Conservation (phyloP, 2,329 filamentous ascomycete genomes). For the Hypoxylon rubiginosum region DNA sequence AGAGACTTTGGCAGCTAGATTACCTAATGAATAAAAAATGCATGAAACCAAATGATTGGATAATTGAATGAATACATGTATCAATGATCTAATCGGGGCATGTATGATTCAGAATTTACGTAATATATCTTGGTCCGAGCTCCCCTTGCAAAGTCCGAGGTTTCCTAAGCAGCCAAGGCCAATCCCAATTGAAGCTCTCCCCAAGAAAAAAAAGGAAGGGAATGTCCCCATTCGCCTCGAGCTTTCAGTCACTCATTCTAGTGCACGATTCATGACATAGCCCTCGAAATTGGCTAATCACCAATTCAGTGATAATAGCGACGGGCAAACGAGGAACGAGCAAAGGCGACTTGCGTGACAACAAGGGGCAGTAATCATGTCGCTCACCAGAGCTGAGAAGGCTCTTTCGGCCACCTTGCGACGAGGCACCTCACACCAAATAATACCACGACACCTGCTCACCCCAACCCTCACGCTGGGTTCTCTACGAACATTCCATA, state of each 20-base stretch:
- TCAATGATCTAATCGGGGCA: not conserved
- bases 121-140: not conserved
- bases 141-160: too few relatives aligned
- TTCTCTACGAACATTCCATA: slow-evolving; percentile 43
- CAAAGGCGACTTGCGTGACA: not conserved
- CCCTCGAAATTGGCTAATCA: not conserved
- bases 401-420: slow-evolving; percentile 26
- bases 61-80: too few relatives aligned
- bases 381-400: slow-evolving; percentile 1
- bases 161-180: not conserved
- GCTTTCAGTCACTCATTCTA: slow-evolving; percentile 7
- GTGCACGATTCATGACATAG: slow-evolving; percentile 10
- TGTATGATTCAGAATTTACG: not conserved
- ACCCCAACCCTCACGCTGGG: slow-evolving; percentile 33
- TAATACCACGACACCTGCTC: slow-evolving; percentile 22
- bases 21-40: too few relatives aligned
- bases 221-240: slow-evolving; percentile 25
- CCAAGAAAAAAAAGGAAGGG: slow-evolving; percentile 4
- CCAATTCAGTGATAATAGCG: not conserved
- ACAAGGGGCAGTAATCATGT: not conserved
- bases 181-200: slow-evolving; percentile 2
- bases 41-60: too few relatives aligned
- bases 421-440: slow-evolving; percentile 31
- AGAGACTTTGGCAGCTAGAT: too few relatives aligned
- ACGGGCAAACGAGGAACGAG: not conserved